Conservation (phyloP, 2,329 filamentous ascomycete genomes). For the Fusarium pseudoanthophilum region DNA sequence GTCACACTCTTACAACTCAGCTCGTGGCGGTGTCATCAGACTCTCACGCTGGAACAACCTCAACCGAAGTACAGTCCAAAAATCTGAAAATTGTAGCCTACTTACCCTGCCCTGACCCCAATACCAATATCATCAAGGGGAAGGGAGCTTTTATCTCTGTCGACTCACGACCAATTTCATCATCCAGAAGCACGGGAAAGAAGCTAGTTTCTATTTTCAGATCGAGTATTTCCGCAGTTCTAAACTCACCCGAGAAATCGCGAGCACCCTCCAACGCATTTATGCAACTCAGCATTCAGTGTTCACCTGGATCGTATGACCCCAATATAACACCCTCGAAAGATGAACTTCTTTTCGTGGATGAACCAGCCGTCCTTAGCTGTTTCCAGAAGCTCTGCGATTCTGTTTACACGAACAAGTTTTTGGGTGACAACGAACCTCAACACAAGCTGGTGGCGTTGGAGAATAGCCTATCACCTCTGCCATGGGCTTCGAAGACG, state of each 20-base stretch:
- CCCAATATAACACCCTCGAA: conserved; percentile 78
- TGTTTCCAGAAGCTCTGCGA: conserved; percentile 59
- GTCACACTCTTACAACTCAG: conserved; percentile 63
- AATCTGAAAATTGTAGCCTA: conserved; percentile 54
- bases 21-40: conserved; percentile 59
- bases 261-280: conserved; percentile 64
- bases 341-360: conserved; percentile 74
- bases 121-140: conserved; percentile 53
- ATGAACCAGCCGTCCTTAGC: conserved; percentile 60
- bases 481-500: background rate
- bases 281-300: conserved; percentile 71
- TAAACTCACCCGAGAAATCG: conserved; percentile 38
- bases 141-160: conserved; percentile 73
- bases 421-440: background rate
- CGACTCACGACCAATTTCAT: conserved; percentile 72
- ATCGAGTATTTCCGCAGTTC: conserved; percentile 55
- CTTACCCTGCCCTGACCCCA: conserved; percentile 63
- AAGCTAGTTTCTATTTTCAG: conserved; percentile 67
- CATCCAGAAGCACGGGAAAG: conserved; percentile 66
- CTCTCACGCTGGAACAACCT: background rate
- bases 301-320: conserved; percentile 73
- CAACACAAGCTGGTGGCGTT: background rate
- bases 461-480: background rate
- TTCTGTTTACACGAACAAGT: conserved; percentile 49
- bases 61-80: background rate